phyloP scores from a whole-genome alignment of 345 rosid genomes.

The Alliaria petiolata region DNA sequence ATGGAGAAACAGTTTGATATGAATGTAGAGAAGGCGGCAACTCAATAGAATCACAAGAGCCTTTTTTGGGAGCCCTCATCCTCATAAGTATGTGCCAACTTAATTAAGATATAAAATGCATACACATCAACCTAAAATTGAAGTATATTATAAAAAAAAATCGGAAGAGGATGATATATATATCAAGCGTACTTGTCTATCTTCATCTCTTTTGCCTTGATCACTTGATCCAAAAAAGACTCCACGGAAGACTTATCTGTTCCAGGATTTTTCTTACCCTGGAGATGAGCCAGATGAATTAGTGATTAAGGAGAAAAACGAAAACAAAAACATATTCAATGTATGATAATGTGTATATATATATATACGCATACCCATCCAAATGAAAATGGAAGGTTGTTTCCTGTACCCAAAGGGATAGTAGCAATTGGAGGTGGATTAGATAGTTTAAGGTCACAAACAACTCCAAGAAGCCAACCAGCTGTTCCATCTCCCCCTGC shows the following conservation, averaged over 20 bases:
- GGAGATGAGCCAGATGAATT: slow-evolving; percentile 14
- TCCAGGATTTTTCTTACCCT: slow-evolving; percentile 93
- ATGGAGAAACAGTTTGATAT: slow-evolving; percentile 51
- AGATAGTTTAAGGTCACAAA: slow-evolving; percentile 71
- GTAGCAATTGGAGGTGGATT: slow-evolving; percentile 90
- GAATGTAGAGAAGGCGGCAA: slow-evolving; percentile 82
- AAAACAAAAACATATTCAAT: background rate
- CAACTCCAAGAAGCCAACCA: slow-evolving; percentile 92
- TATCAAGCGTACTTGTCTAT: slow-evolving; percentile 70
- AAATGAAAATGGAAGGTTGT: slow-evolving; percentile 85
- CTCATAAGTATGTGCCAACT: slow-evolving; percentile 93
- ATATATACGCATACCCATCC: slow-evolving; percentile 65
- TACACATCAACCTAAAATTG: background rate
- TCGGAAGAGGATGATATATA: background rate
- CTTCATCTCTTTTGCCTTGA: slow-evolving; percentile 74
- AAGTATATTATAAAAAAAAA: background rate
- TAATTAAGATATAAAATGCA: background rate
- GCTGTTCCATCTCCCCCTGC: slow-evolving; percentile 97
- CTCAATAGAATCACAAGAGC: slow-evolving; percentile 64
- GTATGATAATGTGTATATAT: background rate
- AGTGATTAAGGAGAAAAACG: background rate
- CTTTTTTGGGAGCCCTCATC: slow-evolving; percentile 60
- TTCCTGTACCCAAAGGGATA: slow-evolving; percentile 89
- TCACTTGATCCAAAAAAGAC: slow-evolving; percentile 56
- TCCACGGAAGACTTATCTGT: slow-evolving; percentile 57